Evolutionary conservation across 495 filamentous ascomycete genomes (phyloP).

Genomic region (Penicilliopsis zonata): DNA sequence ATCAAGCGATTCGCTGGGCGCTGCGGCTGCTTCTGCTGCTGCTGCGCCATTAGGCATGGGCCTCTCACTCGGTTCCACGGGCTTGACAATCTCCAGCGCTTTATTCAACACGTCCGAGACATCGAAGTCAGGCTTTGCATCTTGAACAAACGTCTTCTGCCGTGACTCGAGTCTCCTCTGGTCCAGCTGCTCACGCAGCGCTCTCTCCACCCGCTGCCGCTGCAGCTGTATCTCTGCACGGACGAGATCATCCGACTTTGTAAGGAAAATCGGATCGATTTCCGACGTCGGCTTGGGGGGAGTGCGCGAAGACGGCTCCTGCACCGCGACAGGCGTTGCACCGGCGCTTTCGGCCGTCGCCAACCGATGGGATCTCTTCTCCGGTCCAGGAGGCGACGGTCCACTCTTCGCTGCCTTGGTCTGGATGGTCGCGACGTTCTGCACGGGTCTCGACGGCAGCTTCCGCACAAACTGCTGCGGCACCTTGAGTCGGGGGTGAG

Average conservation of each 20-base stretch:
- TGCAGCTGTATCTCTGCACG: slow-evolving; percentile 73
- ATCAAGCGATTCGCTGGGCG: slow-evolving; percentile 70
- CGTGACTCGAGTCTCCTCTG: slow-evolving; percentile 45
- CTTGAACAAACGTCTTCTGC: slow-evolving; percentile 40
- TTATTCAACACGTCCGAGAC: slow-evolving; percentile 60
- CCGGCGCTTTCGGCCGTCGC: slow-evolving; percentile 13
- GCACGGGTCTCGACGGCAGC: slow-evolving; percentile 14
- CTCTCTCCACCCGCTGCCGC: slow-evolving; percentile 67
- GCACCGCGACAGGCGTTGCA: slow-evolving; percentile 13
- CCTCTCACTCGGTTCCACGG: slow-evolving; percentile 41
- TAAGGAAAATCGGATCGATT: slow-evolving; percentile 69
- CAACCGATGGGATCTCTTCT: slow-evolving; percentile 18
- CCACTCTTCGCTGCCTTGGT: slow-evolving; percentile 12
- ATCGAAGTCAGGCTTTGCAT: slow-evolving; percentile 60
- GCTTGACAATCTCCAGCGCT: slow-evolving; percentile 61
- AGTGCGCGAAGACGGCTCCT: slow-evolving; percentile 21
- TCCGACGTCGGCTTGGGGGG: slow-evolving; percentile 28
- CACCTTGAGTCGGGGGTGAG: slow-evolving; percentile 62
- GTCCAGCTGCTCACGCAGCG: slow-evolving; percentile 62
- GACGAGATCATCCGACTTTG: slow-evolving; percentile 73
- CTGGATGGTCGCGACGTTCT: slow-evolving; percentile 11
- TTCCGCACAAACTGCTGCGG: slow-evolving; percentile 48
- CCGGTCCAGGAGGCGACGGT: slow-evolving; percentile 11
- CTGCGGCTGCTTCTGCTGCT: slow-evolving; percentile 39
- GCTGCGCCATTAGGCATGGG: no score